Conservation (phyloP, 805 yeast species). For the Wickerhamomyces rabaulensis region DNA sequence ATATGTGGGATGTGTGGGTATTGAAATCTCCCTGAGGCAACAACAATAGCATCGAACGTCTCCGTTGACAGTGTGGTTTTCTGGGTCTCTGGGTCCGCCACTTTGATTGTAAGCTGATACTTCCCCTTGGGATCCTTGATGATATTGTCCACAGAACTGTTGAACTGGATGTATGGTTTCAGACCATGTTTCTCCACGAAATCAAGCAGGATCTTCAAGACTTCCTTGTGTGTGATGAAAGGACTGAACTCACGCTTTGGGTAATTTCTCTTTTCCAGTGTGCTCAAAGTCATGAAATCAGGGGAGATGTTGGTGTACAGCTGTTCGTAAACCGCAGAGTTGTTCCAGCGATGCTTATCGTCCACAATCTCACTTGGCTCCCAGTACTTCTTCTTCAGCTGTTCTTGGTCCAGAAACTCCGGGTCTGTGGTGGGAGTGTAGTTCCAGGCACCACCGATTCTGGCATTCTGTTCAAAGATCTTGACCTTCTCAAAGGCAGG, state of each 20-base stretch:
- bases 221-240: conserved; percentile 29
- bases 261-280: conserved; percentile 8
- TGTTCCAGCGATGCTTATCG: conserved; percentile 29
- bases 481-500: conserved; percentile 27
- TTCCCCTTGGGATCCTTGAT: conserved; percentile 25
- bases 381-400: conserved; percentile 26
- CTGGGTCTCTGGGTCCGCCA: conserved; percentile 14
- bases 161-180: conserved; percentile 26
- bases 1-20: conserved; percentile 47
- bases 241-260: conserved; percentile 27
- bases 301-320: conserved; percentile 34
- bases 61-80: conserved; percentile 32
- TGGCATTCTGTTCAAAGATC: conserved; percentile 31
- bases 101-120: conserved; percentile 28
- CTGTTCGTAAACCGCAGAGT: conserved; percentile 29
- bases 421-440: conserved; percentile 17
- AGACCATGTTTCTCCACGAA: conserved; percentile 26
- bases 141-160: conserved; percentile 32
- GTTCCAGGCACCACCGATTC: conserved; percentile 36
- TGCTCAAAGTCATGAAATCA: conserved; percentile 29
- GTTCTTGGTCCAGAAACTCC: conserved; percentile 17
- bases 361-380: conserved; percentile 27
- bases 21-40: conserved; percentile 53
- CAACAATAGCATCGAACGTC: conserved; percentile 46
- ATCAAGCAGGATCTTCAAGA: conserved; percentile 20